Conservation (phyloP, 495 filamentous ascomycete species). For the Amniculicola lignicola region DNA sequence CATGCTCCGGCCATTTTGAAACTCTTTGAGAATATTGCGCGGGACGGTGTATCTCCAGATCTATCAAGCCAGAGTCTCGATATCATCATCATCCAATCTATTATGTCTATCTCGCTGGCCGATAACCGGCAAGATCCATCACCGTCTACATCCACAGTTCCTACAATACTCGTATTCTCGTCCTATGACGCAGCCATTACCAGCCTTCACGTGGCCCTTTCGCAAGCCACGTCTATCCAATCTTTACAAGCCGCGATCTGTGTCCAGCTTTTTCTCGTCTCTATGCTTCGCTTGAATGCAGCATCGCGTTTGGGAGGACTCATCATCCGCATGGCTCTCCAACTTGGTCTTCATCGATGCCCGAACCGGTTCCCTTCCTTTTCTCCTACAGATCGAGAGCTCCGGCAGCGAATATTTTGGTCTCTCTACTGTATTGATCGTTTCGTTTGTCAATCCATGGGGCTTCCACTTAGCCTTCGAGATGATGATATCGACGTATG, state of each 20-base stretch:
- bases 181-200: slow-evolving; percentile 41
- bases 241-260: slow-evolving; percentile 48
- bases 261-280: slow-evolving; percentile 48
- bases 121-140: slow-evolving; percentile 8
- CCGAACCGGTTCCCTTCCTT: slow-evolving; percentile 47
- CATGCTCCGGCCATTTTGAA: slow-evolving; percentile 47
- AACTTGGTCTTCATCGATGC: slow-evolving; percentile 51
- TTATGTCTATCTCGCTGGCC: slow-evolving; percentile 46
- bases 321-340: slow-evolving; percentile 48
- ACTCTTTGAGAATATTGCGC: slow-evolving; percentile 39
- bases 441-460: slow-evolving; percentile 51
- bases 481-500: slow-evolving; percentile 56
- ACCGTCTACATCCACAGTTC: slow-evolving; percentile 28
- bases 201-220: slow-evolving; percentile 42
- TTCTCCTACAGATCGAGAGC: slow-evolving; percentile 39
- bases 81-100: slow-evolving; percentile 46
- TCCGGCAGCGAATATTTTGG: slow-evolving; percentile 51
- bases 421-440: slow-evolving; percentile 51
- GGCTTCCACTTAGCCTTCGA: slow-evolving; percentile 49
- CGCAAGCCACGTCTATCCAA: slow-evolving; percentile 42
- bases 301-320: slow-evolving; percentile 50
- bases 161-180: slow-evolving; percentile 42
- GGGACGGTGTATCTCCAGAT: slow-evolving; percentile 22
- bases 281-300: slow-evolving; percentile 48
- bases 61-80: not conserved